These are phyloP conservation scores for Penicillium sumatraense DNA, from an alignment of 2,329 filamentous ascomycete species.

Conservation along the genomic window DNA sequence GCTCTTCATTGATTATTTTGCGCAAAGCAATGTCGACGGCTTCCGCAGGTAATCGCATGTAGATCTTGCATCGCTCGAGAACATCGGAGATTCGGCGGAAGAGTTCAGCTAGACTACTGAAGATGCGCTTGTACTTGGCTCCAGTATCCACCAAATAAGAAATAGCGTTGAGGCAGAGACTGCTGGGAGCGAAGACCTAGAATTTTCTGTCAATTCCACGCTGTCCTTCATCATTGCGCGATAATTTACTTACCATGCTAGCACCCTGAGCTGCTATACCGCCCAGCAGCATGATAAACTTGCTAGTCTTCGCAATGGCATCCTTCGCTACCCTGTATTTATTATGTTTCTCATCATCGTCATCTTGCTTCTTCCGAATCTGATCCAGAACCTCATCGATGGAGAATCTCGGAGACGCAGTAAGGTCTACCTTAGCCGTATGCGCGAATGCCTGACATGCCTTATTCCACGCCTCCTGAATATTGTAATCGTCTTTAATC, in stretches of 20 bases:
- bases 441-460: conserved; percentile 20
- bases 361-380: conserved; percentile 25
- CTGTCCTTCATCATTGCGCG: background rate
- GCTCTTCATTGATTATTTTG: conserved; percentile 31
- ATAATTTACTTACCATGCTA: conserved; percentile 26
- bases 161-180: conserved; percentile 36
- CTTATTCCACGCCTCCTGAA: conserved; percentile 23
- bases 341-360: conserved; percentile 26
- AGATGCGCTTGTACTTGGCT: conserved; percentile 35
- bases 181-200: conserved; percentile 32
- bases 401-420: conserved; percentile 18
- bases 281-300: conserved; percentile 27
- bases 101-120: conserved; percentile 27
- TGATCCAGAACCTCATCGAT: conserved; percentile 29
- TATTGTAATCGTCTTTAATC: conserved; percentile 15
- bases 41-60: conserved; percentile 25
- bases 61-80: conserved; percentile 33
- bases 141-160: conserved; percentile 31
- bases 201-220: background rate
- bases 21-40: conserved; percentile 29
- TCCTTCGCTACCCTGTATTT: conserved; percentile 27
- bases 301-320: conserved; percentile 28
- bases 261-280: conserved; percentile 29
- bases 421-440: conserved; percentile 24
- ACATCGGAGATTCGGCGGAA: conserved; percentile 33